Percentiles rank a stretch among this genome's conserved stretches.
Conservation (phyloP, 1,139 yeast species). For the Geotrichum restrictum region DNA sequence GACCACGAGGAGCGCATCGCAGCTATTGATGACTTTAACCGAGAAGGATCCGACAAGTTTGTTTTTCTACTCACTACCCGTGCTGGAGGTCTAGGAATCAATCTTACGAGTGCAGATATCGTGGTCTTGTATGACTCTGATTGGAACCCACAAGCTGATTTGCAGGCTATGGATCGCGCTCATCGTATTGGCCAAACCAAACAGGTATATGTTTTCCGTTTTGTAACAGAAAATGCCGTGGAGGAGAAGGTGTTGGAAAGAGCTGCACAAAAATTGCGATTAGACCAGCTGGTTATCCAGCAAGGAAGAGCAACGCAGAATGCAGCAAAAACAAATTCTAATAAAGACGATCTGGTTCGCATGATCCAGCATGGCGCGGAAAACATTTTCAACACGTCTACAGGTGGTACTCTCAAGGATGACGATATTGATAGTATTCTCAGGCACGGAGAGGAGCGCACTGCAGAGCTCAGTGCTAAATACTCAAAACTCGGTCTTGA, state of each 20-base stretch:
- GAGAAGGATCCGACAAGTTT: conserved; percentile 76
- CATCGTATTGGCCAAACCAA: conserved; percentile 97
- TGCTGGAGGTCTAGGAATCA: conserved; percentile 98
- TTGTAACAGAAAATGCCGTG: conserved; percentile 92
- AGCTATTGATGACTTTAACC: conserved; percentile 89
- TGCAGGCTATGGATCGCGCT: conserved; percentile 98
- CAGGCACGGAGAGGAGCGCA: conserved; percentile 73
- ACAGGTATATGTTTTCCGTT: conserved; percentile 86
- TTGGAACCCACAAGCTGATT: conserved; percentile 98
- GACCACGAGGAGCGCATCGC: conserved; percentile 87
- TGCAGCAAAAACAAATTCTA: conserved; percentile 49
- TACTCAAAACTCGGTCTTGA: conserved; percentile 84
- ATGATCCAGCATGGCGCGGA: conserved; percentile 98
- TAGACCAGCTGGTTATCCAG: conserved; percentile 93
- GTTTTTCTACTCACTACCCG: conserved; percentile 86
- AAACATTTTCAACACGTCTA: conserved; percentile 55
- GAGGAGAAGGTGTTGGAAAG: conserved; percentile 94
- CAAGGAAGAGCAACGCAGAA: conserved; percentile 66
- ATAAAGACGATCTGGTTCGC: conserved; percentile 79
- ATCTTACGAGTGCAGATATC: conserved; percentile 85
- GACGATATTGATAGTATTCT: conserved; percentile 79
- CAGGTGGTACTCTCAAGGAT: conserved; percentile 42
- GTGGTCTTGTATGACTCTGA: conserved; percentile 90
- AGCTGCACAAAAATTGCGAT: conserved; percentile 87
- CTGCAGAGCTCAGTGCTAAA: conserved; percentile 68